Evolutionary conservation across 129 eudicot species (phyloP).

Genomic region (Centella asiatica): DNA sequence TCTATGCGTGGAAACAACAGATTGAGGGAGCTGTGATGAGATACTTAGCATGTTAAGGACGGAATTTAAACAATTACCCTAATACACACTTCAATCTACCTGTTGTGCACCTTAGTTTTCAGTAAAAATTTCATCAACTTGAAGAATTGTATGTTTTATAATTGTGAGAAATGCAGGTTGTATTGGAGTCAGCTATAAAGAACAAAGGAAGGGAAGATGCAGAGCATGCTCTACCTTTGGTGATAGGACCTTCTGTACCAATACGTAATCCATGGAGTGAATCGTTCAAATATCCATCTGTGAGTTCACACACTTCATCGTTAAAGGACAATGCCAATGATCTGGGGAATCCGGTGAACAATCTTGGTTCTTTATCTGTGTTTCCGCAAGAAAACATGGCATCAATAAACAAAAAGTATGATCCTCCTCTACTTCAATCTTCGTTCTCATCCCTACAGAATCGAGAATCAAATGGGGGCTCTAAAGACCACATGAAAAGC

Average conservation of each 20-base stretch:
- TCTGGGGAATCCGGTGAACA: constrained; percentile 15
- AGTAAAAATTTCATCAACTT: neutral
- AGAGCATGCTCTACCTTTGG: constrained; percentile 18
- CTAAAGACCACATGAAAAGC: constrained; percentile 14
- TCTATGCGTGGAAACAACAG: neutral
- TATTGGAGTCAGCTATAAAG: constrained; percentile 12
- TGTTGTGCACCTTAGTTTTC: neutral
- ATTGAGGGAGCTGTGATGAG: neutral
- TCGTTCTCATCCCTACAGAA: constrained; percentile 37
- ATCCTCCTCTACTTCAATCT: constrained; percentile 25
- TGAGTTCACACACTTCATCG: constrained; percentile 8
- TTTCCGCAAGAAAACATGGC: constrained; percentile 43
- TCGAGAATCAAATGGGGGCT: constrained; percentile 23
- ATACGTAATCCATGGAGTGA: neutral
- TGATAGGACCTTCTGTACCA: constrained; percentile 2
- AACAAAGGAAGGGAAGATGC: constrained; percentile 15
- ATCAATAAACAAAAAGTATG: constrained; percentile 22
- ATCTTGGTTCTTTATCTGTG: constrained; percentile 20
- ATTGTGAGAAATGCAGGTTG: constrained; percentile 44
- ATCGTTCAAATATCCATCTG: constrained; percentile 6
- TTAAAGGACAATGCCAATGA: constrained; percentile 16
- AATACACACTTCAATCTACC: neutral
- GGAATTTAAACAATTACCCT: neutral
- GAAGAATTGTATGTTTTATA: neutral
- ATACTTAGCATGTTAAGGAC: neutral